Conservation (phyloP, 1,284 basidiomycete genomes). For the Leucoagaricus sp. region DNA sequence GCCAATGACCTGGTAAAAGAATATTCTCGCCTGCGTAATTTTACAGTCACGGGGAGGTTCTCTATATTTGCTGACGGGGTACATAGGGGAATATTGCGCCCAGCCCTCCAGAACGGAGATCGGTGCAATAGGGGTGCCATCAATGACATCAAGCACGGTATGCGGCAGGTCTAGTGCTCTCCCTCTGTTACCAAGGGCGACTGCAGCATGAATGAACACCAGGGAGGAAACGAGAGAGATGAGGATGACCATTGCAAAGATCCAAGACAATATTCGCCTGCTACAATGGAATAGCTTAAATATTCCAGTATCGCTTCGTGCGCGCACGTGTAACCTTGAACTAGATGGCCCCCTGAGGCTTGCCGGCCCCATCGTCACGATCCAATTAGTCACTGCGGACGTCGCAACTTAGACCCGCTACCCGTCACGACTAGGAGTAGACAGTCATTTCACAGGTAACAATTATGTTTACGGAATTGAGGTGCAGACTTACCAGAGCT, state of each 20-base stretch:
- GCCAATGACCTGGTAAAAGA: background rate
- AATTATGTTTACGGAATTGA: too few species aligned
- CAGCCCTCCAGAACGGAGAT: constrained; percentile 30
- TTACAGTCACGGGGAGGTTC: constrained; percentile 49
- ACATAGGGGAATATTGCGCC: constrained; percentile 65
- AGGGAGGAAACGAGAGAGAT: background rate
- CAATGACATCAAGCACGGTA: background rate
- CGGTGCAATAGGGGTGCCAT: background rate
- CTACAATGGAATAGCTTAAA: background rate
- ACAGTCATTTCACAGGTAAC: too few species aligned
- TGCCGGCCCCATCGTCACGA: too few species aligned
- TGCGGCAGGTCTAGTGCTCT: background rate
- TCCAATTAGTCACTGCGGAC: too few species aligned
- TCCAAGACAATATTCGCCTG: background rate
- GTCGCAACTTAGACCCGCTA: too few species aligned
- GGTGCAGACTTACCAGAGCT: too few species aligned
- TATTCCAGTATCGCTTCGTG: background rate
- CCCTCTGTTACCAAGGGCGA: background rate
- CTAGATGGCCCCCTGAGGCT: too few species aligned
- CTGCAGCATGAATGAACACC: background rate
- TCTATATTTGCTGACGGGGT: constrained; percentile 46
- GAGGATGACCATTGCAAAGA: background rate
- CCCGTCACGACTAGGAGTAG: too few species aligned
- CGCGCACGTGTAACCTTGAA: too few species aligned
- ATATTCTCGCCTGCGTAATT: constrained; percentile 51